Conservation (phyloP, 2,329 filamentous ascomycete genomes). For the Colletotrichum endophyticum region DNA sequence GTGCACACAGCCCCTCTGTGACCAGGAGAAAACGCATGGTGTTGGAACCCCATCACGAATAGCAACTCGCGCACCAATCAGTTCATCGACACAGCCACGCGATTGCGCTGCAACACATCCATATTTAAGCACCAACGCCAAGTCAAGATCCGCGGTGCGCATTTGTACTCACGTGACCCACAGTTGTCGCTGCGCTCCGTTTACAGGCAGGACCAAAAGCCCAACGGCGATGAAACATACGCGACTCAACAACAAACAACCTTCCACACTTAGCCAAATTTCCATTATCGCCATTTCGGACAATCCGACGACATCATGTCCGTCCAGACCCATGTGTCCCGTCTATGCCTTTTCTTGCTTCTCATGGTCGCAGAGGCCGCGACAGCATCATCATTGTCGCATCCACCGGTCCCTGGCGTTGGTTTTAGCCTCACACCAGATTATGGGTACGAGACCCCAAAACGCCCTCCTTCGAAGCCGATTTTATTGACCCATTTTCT, state of each 20-base stretch:
- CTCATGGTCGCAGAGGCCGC: fast-evolving
- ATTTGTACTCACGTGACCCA: not conserved
- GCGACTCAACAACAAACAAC: not conserved
- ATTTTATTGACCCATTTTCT: not conserved
- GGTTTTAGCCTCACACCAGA: not conserved
- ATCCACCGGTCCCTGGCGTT: not conserved
- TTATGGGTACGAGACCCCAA: not conserved
- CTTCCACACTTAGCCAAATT: not conserved
- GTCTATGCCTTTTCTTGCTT: not conserved
- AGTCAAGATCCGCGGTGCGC: not conserved
- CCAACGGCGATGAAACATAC: not conserved
- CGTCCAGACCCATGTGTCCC: not conserved
- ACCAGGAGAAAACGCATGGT: no score
- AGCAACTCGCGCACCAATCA: not conserved
- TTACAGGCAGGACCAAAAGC: not conserved
- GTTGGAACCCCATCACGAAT: not conserved
- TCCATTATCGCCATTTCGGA: not conserved
- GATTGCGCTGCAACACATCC: not conserved
- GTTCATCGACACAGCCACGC: not conserved
- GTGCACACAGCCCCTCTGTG: no score
- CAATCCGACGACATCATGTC: not conserved
- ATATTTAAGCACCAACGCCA: not conserved
- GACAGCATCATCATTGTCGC: not conserved
- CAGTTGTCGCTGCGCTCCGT: not conserved
- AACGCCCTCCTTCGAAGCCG: not conserved